Percentiles rank a stretch among this genome's conserved stretches.
Conservation (phyloP, 2,329 filamentous ascomycete genomes). For the Fusarium proliferatum region DNA sequence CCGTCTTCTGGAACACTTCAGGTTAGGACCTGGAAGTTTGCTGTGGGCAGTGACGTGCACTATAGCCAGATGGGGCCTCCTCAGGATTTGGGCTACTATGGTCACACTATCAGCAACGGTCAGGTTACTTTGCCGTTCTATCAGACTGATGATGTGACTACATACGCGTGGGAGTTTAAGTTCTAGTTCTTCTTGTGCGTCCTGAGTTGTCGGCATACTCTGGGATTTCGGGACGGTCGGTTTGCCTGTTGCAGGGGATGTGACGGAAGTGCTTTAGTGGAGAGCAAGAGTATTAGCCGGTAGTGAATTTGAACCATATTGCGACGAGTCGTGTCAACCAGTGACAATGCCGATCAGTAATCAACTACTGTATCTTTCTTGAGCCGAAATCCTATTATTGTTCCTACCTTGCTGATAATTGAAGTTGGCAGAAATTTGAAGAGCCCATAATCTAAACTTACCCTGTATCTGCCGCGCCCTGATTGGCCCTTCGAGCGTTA, state of each 20-base stretch:
- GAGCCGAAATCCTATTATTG: too few relatives aligned
- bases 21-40: not conserved
- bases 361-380: too few relatives aligned
- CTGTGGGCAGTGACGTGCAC: not conserved
- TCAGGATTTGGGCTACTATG: not conserved
- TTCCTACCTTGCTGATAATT: too few relatives aligned
- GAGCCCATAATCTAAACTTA: not conserved
- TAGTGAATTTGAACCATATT: too few relatives aligned
- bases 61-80: not conserved
- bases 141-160: not conserved
- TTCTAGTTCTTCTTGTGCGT: not conserved
- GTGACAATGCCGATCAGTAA: too few relatives aligned
- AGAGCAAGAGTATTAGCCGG: not conserved
- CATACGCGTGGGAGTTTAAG: not conserved
- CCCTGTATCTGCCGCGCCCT: not conserved
- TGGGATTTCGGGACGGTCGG: too few relatives aligned
- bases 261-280: too few relatives aligned
- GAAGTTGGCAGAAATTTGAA: not conserved
- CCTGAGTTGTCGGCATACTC: not conserved
- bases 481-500: fast-evolving
- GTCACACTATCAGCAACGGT: not conserved
- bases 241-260: too few relatives aligned
- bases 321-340: too few relatives aligned
- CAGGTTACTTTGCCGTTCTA: not conserved
- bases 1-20: not conserved